phyloP scores from a whole-genome alignment of 495 filamentous ascomycete species.

The Glutinoglossum americanum region DNA sequence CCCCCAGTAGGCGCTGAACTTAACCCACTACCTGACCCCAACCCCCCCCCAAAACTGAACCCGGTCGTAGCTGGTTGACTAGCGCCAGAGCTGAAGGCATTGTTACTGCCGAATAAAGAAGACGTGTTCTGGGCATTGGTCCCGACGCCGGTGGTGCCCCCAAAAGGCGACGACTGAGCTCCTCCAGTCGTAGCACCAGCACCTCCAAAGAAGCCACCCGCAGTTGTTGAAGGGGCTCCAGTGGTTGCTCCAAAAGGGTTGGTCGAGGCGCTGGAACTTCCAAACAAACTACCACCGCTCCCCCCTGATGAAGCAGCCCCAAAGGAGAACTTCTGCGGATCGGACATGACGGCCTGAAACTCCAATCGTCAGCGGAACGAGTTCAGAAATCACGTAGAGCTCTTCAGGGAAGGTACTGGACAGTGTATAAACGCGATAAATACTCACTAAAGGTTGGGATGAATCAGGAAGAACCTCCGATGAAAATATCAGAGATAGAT shows the following conservation, averaged over 20 bases:
- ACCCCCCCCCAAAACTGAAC: slow-evolving; percentile 10
- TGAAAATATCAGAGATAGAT: neutral
- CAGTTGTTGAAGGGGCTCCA: slow-evolving; percentile 8
- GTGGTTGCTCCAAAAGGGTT: slow-evolving; percentile 27
- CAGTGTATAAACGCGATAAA: neutral
- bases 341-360: neutral
- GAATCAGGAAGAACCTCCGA: neutral
- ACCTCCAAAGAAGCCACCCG: slow-evolving; percentile 21
- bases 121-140: neutral
- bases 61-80: slow-evolving; percentile 3
- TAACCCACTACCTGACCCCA: neutral
- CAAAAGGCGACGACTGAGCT: neutral
- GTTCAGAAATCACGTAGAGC: neutral
- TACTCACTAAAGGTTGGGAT: neutral
- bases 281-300: neutral
- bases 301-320: slow-evolving; percentile 8
- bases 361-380: neutral
- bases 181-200: slow-evolving; percentile 18
- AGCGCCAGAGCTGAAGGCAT: slow-evolving; percentile 4
- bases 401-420: neutral
- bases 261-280: neutral
- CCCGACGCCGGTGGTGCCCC: neutral
- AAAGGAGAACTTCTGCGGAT: slow-evolving; percentile 7
- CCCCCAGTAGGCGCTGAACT: neutral
- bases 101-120: neutral